Percentiles rank a stretch among this genome's conserved stretches.
Evolutionary conservation across 73 alveolate species (phyloP).

Genomic region (Durusdinium trenchii): DNA sequence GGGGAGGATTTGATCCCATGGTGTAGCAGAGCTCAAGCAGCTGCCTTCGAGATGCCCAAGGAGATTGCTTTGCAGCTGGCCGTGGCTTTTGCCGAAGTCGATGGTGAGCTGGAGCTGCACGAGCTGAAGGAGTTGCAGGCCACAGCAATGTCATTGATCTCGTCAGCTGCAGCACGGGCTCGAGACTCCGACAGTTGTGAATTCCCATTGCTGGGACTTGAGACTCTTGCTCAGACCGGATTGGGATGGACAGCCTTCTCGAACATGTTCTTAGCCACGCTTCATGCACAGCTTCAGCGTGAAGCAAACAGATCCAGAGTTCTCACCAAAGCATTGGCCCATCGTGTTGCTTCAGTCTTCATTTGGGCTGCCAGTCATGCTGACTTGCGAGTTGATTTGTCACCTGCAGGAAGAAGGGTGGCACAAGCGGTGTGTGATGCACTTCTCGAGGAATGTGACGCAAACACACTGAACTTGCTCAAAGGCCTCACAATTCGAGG

Average conservation of each 20-base stretch:
- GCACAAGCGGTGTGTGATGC: conserved; percentile 18
- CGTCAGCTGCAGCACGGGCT: conserved; percentile 63
- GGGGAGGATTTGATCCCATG: conserved; percentile 14
- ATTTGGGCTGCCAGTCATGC: neutral
- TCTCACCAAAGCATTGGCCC: neutral
- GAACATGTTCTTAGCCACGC: conserved; percentile 40
- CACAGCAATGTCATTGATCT: conserved; percentile 17
- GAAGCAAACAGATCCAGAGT: neutral
- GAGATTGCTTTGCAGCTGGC: conserved; percentile 50
- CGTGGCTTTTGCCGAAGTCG: neutral
- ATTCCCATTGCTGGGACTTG: conserved; percentile 18
- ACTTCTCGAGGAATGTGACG: neutral
- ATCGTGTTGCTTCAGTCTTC: neutral
- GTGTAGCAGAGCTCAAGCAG: conserved; percentile 3
- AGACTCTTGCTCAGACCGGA: conserved; percentile 16
- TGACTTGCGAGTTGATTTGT: neutral
- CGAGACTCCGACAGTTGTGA: conserved; percentile 40
- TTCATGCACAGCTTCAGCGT: conserved; percentile 33
- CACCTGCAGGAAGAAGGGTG: conserved; percentile 38
- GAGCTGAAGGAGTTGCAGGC: neutral
- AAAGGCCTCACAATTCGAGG: conserved; percentile 44
- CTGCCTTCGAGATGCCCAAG: conserved; percentile 60
- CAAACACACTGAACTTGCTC: conserved; percentile 29
- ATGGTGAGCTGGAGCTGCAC: neutral
- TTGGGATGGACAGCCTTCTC: conserved; percentile 61